A percentile compares a stretch with the other conserved stretches of the same genome.
These are phyloP conservation scores for Trichoderma brevicompactum DNA, from an alignment of 2,329 filamentous ascomycete species.

Conservation along the genomic window DNA sequence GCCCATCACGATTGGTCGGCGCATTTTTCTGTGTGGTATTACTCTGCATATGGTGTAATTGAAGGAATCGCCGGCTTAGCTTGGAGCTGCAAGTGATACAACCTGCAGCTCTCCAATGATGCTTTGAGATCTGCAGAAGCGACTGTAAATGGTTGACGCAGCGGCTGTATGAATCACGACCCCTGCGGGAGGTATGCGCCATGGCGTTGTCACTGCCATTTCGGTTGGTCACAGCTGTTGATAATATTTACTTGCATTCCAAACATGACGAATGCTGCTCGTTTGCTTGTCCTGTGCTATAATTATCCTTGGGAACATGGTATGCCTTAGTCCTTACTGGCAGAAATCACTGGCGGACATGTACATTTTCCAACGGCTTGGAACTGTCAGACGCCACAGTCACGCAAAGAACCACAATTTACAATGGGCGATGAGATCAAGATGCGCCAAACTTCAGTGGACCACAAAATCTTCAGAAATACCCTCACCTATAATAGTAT, in stretches of 20 bases:
- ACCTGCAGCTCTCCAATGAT: constrained; percentile 12
- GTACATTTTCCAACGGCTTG: no score
- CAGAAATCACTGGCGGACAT: no score
- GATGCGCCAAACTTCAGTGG: constrained; percentile 1
- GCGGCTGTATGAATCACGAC: neutral
- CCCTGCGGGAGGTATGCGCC: neutral
- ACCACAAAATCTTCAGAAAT: neutral
- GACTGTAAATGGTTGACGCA: neutral
- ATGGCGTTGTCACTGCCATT: constrained; percentile 6
- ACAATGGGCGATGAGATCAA: neutral
- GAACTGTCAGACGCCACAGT: constrained; percentile 21
- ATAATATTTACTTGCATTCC: neutral
- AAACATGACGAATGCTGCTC: neutral
- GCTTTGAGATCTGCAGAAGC: neutral
- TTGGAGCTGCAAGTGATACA: constrained; percentile 18
- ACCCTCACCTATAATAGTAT: neutral
- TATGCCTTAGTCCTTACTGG: no score
- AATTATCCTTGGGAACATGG: no score
- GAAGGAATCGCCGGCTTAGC: neutral
- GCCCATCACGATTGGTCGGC: neutral
- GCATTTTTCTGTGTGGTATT: neutral
- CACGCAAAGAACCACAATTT: neutral
- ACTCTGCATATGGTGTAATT: neutral
- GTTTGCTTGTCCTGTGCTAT: no score
- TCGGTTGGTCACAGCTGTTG: neutral